A percentile compares a stretch with the other conserved stretches of the same genome.
phyloP scores from a whole-genome alignment of 495 filamentous ascomycete genomes.

The Penicillium salamii region DNA sequence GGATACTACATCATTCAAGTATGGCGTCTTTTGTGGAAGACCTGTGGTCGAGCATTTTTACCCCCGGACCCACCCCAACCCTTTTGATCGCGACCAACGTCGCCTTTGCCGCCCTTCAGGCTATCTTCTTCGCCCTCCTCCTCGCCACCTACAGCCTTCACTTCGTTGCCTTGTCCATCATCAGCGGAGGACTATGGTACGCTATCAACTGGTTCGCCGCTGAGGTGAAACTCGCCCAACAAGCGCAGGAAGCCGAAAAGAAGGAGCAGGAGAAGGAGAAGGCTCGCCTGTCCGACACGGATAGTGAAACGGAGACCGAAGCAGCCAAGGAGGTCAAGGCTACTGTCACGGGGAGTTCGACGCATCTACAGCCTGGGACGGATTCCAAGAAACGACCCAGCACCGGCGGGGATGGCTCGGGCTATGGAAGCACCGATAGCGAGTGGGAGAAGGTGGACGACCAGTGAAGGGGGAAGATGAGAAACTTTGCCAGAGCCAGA shows the following conservation, averaged over 20 bases:
- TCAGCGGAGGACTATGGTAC: slow-evolving; percentile 83
- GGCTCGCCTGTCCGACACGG: slow-evolving; percentile 29
- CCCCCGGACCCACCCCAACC: slow-evolving; percentile 80
- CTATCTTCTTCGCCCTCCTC: slow-evolving; percentile 72
- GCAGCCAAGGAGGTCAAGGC: not conserved
- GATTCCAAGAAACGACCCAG: slow-evolving; percentile 42
- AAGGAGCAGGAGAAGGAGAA: slow-evolving; percentile 23
- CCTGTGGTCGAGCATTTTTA: slow-evolving; percentile 90
- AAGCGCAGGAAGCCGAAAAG: slow-evolving; percentile 54
- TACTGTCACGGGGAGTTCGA: slow-evolving; percentile 20
- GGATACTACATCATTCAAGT: slow-evolving; percentile 6
- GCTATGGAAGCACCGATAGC: slow-evolving; percentile 53
- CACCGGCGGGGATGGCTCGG: slow-evolving; percentile 45
- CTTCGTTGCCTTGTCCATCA: slow-evolving; percentile 73
- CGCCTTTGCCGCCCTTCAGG: slow-evolving; percentile 80
- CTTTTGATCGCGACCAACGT: slow-evolving; percentile 88
- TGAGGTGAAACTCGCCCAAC: slow-evolving; percentile 65
- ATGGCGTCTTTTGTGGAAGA: slow-evolving; percentile 82
- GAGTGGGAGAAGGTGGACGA: slow-evolving; percentile 57
- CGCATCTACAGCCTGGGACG: slow-evolving; percentile 25
- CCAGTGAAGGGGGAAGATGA: not conserved
- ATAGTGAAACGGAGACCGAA: slow-evolving; percentile 53
- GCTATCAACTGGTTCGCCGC: slow-evolving; percentile 94
- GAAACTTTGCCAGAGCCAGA: too few species aligned
- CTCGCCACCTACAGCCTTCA: slow-evolving; percentile 83